These are phyloP conservation scores for Taphrina confusa DNA, from an alignment of 1,139 yeast species.

Conservation along the genomic window DNA sequence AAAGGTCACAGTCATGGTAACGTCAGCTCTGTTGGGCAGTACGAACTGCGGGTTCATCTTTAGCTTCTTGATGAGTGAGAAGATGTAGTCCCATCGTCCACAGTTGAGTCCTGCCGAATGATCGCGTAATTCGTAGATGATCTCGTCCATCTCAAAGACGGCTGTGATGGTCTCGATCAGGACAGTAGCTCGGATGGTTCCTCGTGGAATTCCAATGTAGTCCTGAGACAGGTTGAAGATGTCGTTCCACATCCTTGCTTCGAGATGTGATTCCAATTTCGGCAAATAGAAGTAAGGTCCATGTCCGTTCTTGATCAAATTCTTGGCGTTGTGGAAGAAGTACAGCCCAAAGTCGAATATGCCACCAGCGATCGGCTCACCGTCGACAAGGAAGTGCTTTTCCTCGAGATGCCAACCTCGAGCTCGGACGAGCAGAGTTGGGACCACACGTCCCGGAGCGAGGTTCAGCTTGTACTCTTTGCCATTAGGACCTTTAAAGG, in stretches of 20 bases:
- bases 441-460: slow-evolving; percentile 54
- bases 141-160: slow-evolving; percentile 80
- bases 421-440: slow-evolving; percentile 79
- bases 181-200: slow-evolving; percentile 77
- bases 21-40: slow-evolving; percentile 72
- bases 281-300: slow-evolving; percentile 81
- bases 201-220: slow-evolving; percentile 64
- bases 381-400: slow-evolving; percentile 70
- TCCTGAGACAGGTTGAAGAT: slow-evolving; percentile 70
- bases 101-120: slow-evolving; percentile 78
- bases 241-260: slow-evolving; percentile 79
- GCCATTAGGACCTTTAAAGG: slow-evolving; percentile 59
- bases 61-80: slow-evolving; percentile 68
- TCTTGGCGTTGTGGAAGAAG: slow-evolving; percentile 71
- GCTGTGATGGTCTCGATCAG: slow-evolving; percentile 75
- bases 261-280: slow-evolving; percentile 77
- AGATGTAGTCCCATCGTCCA: slow-evolving; percentile 83
- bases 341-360: slow-evolving; percentile 76
- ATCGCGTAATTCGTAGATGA: slow-evolving; percentile 70
- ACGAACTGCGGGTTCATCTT: slow-evolving; percentile 64
- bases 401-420: slow-evolving; percentile 86
- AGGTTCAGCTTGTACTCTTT: slow-evolving; percentile 62
- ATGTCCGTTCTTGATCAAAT: slow-evolving; percentile 59
- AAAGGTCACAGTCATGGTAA: slow-evolving; percentile 73
- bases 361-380: slow-evolving; percentile 72